Conservation (phyloP, 164 flowering plant genomes). For the Berberis thunbergii region DNA sequence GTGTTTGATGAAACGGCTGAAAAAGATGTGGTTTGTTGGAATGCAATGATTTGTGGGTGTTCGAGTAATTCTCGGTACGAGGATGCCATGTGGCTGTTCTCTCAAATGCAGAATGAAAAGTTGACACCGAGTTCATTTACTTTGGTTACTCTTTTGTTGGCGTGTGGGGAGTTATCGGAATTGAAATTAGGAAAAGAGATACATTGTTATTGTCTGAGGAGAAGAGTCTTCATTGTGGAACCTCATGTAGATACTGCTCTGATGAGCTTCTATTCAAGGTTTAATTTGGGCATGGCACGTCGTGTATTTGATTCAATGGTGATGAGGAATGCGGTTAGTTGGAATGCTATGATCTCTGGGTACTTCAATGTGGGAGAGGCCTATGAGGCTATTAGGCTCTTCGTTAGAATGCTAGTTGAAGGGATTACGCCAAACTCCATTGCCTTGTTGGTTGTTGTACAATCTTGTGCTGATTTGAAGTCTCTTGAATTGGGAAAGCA, state of each 20-base stretch:
- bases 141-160: conserved; percentile 35
- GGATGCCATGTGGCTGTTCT: conserved; percentile 27
- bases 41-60: conserved; percentile 40
- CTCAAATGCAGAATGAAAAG: conserved; percentile 23
- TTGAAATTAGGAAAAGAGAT: conserved; percentile 23
- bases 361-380: conserved; percentile 25
- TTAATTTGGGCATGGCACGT: conserved; percentile 19
- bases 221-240: conserved; percentile 27
- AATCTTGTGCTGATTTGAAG: conserved; percentile 30
- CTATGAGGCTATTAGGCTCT: conserved; percentile 25
- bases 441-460: conserved; percentile 34
- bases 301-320: conserved; percentile 34
- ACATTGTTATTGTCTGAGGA: conserved; percentile 45
- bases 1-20: conserved; percentile 35
- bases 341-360: conserved; percentile 49
- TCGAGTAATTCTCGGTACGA: conserved; percentile 17
- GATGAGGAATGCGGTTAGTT: conserved; percentile 28
- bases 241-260: conserved; percentile 43
- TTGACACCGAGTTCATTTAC: conserved; percentile 35
- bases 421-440: conserved; percentile 22
- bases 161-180: conserved; percentile 22
- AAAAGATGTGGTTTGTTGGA: conserved; percentile 38
- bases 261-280: conserved; percentile 40
- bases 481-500: conserved; percentile 28
- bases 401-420: conserved; percentile 23